These are phyloP conservation scores for Asterella californica DNA, from an alignment of 225 moss, liverwort and hornwort species.

Conservation along the genomic window DNA sequence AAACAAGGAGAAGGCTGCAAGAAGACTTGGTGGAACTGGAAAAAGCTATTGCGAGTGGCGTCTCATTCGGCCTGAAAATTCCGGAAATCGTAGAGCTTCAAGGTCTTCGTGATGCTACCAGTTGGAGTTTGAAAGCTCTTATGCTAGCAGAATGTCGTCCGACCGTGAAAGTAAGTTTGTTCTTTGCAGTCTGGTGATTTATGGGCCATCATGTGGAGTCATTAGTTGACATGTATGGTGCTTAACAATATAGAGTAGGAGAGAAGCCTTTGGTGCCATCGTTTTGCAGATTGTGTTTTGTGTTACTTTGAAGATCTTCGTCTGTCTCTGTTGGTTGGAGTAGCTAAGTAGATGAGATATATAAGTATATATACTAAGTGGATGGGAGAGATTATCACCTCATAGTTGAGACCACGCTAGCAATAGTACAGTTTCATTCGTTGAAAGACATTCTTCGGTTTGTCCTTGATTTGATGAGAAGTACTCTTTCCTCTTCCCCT, in stretches of 20 bases:
- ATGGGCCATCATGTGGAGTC: background rate
- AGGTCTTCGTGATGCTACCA: slow-evolving; percentile 39
- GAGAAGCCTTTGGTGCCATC: background rate
- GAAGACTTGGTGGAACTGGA: slow-evolving; percentile 47
- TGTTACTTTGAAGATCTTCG: too few species aligned
- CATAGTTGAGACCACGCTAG: background rate
- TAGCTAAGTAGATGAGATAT: too few species aligned
- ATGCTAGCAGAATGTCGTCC: slow-evolving; percentile 38
- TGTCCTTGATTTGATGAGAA: background rate
- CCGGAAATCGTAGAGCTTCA: slow-evolving; percentile 64
- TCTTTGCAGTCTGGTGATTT: background rate
- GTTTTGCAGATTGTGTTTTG: too few species aligned
- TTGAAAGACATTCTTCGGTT: background rate
- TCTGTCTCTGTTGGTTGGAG: too few species aligned
- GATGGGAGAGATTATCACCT: too few species aligned
- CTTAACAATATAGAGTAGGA: background rate
- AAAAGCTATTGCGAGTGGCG: slow-evolving; percentile 49
- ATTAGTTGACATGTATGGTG: too few species aligned
- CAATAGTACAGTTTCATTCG: background rate
- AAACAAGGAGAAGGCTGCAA: slow-evolving; percentile 33
- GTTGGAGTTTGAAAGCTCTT: slow-evolving; percentile 60
- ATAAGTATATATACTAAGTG: too few species aligned
- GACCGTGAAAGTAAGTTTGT: slow-evolving; percentile 52
- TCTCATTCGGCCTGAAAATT: slow-evolving; percentile 53
- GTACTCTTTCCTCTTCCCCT: background rate